A percentile compares a stretch with the other conserved stretches of the same genome.
Evolutionary conservation across 345 rosid species (phyloP).

Genomic region (Syzygium grande): DNA sequence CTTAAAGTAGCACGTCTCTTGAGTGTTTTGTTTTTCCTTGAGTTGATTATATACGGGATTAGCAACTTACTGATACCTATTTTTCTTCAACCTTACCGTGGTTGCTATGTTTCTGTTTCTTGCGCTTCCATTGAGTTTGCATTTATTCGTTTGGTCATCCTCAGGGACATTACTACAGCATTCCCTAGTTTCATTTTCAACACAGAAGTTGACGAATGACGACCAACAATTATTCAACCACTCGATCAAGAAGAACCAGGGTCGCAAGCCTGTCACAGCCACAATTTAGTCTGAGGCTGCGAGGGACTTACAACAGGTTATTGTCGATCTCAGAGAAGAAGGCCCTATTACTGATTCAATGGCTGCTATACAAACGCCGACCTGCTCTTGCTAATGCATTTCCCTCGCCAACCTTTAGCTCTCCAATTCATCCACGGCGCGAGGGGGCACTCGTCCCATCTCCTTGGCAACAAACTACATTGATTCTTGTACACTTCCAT

Average conservation of each 20-base stretch:
- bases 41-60: background rate
- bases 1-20: background rate
- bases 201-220: conserved; percentile 38
- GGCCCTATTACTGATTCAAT: background rate
- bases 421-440: background rate
- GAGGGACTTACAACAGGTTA: background rate
- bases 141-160: background rate
- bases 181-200: conserved; percentile 67
- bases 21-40: background rate
- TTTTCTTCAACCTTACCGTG: background rate
- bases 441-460: background rate
- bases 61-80: background rate
- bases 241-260: background rate
- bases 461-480: background rate
- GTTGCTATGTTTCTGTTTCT: background rate
- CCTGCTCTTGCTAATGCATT: background rate
- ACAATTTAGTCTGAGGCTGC: background rate
- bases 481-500: background rate
- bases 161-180: conserved; percentile 44
- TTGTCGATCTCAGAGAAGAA: background rate
- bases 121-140: background rate
- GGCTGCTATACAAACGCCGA: background rate
- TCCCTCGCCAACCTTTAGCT: background rate
- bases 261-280: background rate
- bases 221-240: background rate